These are phyloP conservation scores for Colletotrichum truncatum DNA, from an alignment of 2,329 filamentous ascomycete species.

Conservation along the genomic window DNA sequence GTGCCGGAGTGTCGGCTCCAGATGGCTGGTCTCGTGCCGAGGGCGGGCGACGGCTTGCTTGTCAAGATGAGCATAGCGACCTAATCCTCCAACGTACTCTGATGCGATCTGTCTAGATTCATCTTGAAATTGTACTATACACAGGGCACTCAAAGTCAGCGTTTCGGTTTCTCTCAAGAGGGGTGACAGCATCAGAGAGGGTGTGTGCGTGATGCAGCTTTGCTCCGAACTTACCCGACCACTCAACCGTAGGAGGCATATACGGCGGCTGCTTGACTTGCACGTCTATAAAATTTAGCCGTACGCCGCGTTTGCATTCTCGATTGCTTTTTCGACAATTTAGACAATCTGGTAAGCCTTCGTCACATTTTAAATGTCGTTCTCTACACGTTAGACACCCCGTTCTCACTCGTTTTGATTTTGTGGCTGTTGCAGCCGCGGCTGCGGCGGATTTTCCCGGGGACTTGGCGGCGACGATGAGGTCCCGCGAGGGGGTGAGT, in stretches of 20 bases:
- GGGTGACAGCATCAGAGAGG: background rate
- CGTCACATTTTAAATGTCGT: conserved; percentile 91
- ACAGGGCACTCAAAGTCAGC: no score
- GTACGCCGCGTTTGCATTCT: conserved; percentile 84
- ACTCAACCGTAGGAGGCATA: conserved; percentile 69
- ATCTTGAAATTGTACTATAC: conserved; percentile 83
- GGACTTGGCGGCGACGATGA: conserved; percentile 20
- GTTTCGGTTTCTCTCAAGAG: background rate
- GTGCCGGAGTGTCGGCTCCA: conserved; percentile 38
- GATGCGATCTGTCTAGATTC: conserved; percentile 91
- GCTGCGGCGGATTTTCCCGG: conserved; percentile 24
- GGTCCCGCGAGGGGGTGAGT: conserved; percentile 29
- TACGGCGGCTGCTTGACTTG: conserved; percentile 75
- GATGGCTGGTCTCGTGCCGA: conserved; percentile 34
- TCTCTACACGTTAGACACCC: conserved; percentile 92
- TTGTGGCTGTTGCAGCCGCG: conserved; percentile 47
- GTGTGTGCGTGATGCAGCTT: background rate
- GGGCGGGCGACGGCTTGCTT: conserved; percentile 33
- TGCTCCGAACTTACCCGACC: conserved; percentile 59
- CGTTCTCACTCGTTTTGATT: conserved; percentile 88
- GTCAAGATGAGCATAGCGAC: conserved; percentile 72
- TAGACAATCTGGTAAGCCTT: conserved; percentile 69
- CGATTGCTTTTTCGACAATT: conserved; percentile 92
- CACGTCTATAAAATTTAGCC: conserved; percentile 91
- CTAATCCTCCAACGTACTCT: conserved; percentile 83